Evolutionary conservation across 192 early-diverging fungal species (phyloP).

Genomic region (Backusella australiensis): DNA sequence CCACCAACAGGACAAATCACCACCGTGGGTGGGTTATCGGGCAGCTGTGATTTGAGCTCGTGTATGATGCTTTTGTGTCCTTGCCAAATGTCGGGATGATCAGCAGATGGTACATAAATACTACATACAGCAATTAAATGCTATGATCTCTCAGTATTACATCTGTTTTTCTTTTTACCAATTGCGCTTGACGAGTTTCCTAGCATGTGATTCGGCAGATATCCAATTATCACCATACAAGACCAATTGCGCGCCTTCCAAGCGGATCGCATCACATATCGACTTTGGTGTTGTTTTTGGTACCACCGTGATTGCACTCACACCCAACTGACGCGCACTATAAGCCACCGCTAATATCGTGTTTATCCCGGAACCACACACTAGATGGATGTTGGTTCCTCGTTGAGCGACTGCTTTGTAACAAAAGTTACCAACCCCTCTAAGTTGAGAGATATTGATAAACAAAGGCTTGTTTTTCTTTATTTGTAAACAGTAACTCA

Average conservation of each 20-base stretch:
- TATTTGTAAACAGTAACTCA: slow-evolving; percentile 1
- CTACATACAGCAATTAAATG: neutral
- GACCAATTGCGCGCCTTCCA: slow-evolving; percentile 57
- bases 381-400: slow-evolving; percentile 45
- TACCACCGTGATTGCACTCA: slow-evolving; percentile 56
- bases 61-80: slow-evolving; percentile 60
- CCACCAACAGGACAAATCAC: slow-evolving; percentile 68
- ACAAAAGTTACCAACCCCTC: slow-evolving; percentile 65
- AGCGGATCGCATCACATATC: slow-evolving; percentile 54
- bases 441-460: slow-evolving; percentile 7
- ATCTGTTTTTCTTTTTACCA: slow-evolving; percentile 35
- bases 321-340: slow-evolving; percentile 58
- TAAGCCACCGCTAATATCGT: slow-evolving; percentile 67
- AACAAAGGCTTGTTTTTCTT: too few species aligned
- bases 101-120: slow-evolving; percentile 54
- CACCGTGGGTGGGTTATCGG: slow-evolving; percentile 53
- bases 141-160: neutral
- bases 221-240: slow-evolving; percentile 48
- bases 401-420: slow-evolving; percentile 47
- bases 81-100: slow-evolving; percentile 56
- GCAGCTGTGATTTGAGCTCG: slow-evolving; percentile 65
- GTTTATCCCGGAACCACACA: slow-evolving; percentile 63
- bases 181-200: slow-evolving; percentile 43
- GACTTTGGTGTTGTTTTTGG: slow-evolving; percentile 45
- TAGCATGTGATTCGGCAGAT: slow-evolving; percentile 42